Evolutionary conservation across 192 early-diverging fungal species (phyloP), one percentile per base, ranked within the genome.

Genomic region (Pilaira anomala): DNA sequence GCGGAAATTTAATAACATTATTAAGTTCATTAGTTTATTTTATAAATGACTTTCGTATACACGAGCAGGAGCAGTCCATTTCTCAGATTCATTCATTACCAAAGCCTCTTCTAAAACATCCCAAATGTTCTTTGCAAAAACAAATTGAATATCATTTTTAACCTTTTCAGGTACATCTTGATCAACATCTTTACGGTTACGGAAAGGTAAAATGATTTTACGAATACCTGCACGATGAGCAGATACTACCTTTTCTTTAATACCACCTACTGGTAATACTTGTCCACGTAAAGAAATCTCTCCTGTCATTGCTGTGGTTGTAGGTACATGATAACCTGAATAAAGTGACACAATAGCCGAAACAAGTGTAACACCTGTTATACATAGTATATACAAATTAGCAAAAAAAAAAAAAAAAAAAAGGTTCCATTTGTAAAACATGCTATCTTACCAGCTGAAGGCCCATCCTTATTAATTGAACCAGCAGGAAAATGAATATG

Each of bases 401-500:
- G n/a, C n/a, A n/a, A n/a, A n/a, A n/a, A n/a, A n/a, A n/a, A n/a
- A n/a, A n/a, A n/a, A n/a, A n/a, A n/a, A n/a, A n/a, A n/a, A n/a
- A n/a, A n/a, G n/a, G n/a, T n/a, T n/a, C n/a, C n/a, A n/a, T n/a
- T n/a, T n/a, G n/a, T n/a, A n/a, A n/a, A n/a, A n/a, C n/a, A n/a
- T n/a, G n/a, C n/a, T n/a, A n/a, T 44, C 12, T 46, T 62, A 62
- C 83, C 79, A 12, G 79, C 77, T 8, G 79, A 89, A 58, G 88
- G 90, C 0, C 93, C 93, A 77, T 95, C 93, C 69, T 95, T 95
- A 11, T 87, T 87, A 7, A 81, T 85, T 12, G 89, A 85, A 22
- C 93, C 93, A 13, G 81, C 81, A 3, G 93, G 93, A 61, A 93
- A 77, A 65, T 95, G 93, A 24, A 95, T 83, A 69, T 95, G 93